Percentiles rank a stretch among this genome's conserved stretches.
phyloP scores from a whole-genome alignment of 106 monocot genomes.

The Narthecium ossifragum region DNA sequence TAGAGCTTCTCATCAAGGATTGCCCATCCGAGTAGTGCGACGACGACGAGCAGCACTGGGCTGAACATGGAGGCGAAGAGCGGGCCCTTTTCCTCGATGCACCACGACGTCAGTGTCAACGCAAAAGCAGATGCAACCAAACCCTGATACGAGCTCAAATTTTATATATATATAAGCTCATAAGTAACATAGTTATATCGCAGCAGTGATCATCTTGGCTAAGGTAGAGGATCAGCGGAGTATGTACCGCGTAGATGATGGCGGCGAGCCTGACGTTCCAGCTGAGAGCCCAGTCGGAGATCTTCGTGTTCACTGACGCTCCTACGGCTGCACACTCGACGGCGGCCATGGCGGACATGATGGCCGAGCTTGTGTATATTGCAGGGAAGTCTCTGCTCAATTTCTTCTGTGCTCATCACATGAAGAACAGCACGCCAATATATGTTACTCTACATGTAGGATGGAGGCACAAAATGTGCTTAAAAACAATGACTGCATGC shows the following conservation, averaged over 20 bases:
- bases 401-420: conserved; percentile 19
- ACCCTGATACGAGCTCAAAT: conserved; percentile 37
- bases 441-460: too few relatives aligned
- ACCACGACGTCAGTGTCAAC: conserved; percentile 61
- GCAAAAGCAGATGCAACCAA: conserved; percentile 54
- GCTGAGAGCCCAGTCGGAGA: conserved; percentile 49
- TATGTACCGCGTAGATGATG: conserved; percentile 50
- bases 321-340: conserved; percentile 44
- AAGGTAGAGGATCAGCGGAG: too few relatives aligned
- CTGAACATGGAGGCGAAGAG: conserved; percentile 81
- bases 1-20: conserved; percentile 69
- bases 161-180: too few relatives aligned
- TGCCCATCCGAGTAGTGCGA: conserved; percentile 72
- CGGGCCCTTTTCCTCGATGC: conserved; percentile 60
- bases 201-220: too few relatives aligned
- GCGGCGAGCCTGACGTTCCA: conserved; percentile 61
- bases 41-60: conserved; percentile 62
- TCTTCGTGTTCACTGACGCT: conserved; percentile 22
- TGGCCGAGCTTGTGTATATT: conserved; percentile 56
- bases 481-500: neutral
- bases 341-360: conserved; percentile 59
- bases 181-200: too few relatives aligned
- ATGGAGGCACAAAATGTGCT: too few relatives aligned
- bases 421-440: neutral
- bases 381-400: conserved; percentile 53